phyloP scores from a whole-genome alignment of 176 grass and related monocot species.

The Alloteropsis semialata region DNA sequence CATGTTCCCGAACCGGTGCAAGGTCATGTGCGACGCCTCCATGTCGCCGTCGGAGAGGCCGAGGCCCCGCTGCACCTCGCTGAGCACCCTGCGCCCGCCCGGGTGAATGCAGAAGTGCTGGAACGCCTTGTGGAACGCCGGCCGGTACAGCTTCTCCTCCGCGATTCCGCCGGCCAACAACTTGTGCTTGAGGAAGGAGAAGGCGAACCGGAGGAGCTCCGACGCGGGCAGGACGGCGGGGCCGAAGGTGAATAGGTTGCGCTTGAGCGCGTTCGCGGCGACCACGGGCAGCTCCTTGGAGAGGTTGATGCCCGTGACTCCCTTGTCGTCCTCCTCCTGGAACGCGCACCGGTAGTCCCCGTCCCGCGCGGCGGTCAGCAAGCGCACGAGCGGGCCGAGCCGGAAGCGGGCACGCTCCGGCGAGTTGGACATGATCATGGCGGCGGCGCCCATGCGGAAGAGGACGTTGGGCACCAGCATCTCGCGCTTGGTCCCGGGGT shows the following conservation, averaged over 20 bases:
- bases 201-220: not conserved
- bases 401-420: not conserved
- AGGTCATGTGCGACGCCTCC: conserved; percentile 9
- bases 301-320: not conserved
- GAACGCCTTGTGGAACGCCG: conserved; percentile 41
- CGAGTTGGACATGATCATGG: not conserved
- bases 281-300: not conserved
- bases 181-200: not conserved
- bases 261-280: not conserved
- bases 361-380: not conserved
- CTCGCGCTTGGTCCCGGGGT: not conserved
- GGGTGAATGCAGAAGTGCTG: conserved; percentile 64
- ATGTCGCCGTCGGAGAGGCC: not conserved
- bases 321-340: conserved; percentile 5
- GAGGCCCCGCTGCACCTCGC: not conserved
- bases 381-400: not conserved
- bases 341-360: not conserved
- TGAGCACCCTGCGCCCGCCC: not conserved
- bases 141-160: not conserved
- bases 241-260: not conserved
- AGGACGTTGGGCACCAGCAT: conserved; percentile 5
- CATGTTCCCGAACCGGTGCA: conserved; percentile 17
- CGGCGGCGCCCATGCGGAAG: conserved; percentile 1
- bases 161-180: not conserved
- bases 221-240: not conserved